Percentiles rank a stretch among this genome's conserved stretches.
phyloP scores from a whole-genome alignment of 2,329 filamentous ascomycete genomes.

The Diaporthe humulicola region DNA sequence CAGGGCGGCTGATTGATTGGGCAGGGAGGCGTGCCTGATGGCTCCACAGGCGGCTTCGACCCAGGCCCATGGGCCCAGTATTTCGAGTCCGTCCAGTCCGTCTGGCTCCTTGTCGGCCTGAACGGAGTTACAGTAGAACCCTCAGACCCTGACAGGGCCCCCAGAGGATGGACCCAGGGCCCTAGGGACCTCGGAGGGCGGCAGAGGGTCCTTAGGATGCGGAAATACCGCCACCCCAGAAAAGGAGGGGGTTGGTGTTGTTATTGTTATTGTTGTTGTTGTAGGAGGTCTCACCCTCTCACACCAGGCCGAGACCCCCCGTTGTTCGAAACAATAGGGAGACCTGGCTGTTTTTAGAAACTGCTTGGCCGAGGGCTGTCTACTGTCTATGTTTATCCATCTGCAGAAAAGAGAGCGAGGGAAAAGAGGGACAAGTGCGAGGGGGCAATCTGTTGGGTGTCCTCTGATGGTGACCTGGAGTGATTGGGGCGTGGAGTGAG shows the following conservation, averaged over 20 bases:
- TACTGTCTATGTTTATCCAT: not conserved
- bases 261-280: constrained; percentile 29
- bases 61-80: constrained; percentile 18
- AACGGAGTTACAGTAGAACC: not conserved
- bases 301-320: constrained; percentile 34
- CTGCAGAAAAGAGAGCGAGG: not conserved
- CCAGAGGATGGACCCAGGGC: not conserved
- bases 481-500: not conserved
- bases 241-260: constrained; percentile 25
- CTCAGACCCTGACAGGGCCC: constrained; percentile 9
- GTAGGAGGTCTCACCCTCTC: constrained; percentile 36
- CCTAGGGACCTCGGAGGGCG: constrained; percentile 1
- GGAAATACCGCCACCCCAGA: constrained; percentile 7
- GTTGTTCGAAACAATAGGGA: constrained; percentile 21
- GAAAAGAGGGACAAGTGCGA: not conserved
- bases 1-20: constrained; percentile 29
- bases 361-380: not conserved
- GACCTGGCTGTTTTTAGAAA: constrained; percentile 28
- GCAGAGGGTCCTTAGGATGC: constrained; percentile 4
- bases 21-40: constrained; percentile 27
- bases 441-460: not conserved
- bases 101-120: not conserved
- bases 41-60: constrained; percentile 3
- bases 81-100: not conserved
- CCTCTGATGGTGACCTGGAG: not conserved